Conservation (phyloP, 768 basidiomycete genomes). For the Boletellus emodensis region DNA sequence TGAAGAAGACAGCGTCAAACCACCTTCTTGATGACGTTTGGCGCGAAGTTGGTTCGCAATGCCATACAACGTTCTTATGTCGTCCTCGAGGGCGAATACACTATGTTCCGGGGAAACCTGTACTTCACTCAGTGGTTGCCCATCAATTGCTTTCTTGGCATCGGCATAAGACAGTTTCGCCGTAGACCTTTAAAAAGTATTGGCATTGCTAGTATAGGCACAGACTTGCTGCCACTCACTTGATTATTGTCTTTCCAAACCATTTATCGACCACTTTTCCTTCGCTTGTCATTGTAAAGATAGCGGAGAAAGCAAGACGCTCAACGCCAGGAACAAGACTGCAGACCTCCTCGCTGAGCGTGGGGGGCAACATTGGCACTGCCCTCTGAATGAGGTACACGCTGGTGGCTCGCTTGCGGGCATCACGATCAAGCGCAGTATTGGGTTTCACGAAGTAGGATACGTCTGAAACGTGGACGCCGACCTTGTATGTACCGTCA, state of each 20-base stretch:
- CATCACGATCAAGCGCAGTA: slow-evolving; percentile 97
- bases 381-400: slow-evolving; percentile 96
- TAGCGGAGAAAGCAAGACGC: slow-evolving; percentile 83
- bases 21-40: slow-evolving; percentile 76
- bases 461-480: slow-evolving; percentile 95
- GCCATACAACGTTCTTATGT: slow-evolving; percentile 64
- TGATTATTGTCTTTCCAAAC: slow-evolving; percentile 92
- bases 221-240: slow-evolving; percentile 42
- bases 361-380: slow-evolving; percentile 95
- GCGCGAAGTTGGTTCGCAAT: slow-evolving; percentile 71
- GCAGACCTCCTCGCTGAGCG: slow-evolving; percentile 90
- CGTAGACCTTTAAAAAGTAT: slow-evolving; percentile 57
- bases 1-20: slow-evolving; percentile 65
- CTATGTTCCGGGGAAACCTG: slow-evolving; percentile 56
- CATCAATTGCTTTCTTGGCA: slow-evolving; percentile 81
- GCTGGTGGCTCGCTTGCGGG: slow-evolving; percentile 93
- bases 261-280: slow-evolving; percentile 82
- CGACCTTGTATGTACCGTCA: slow-evolving; percentile 89
- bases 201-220: not conserved
- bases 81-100: slow-evolving; percentile 61
- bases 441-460: slow-evolving; percentile 93
- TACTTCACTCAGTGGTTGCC: slow-evolving; percentile 51
- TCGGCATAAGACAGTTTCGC: slow-evolving; percentile 81
- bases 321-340: slow-evolving; percentile 86
- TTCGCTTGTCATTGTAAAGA: slow-evolving; percentile 83